A percentile compares a stretch with the other conserved stretches of the same genome.
Conservation (phyloP, 1,139 yeast genomes). For the Pichia sp. region DNA sequence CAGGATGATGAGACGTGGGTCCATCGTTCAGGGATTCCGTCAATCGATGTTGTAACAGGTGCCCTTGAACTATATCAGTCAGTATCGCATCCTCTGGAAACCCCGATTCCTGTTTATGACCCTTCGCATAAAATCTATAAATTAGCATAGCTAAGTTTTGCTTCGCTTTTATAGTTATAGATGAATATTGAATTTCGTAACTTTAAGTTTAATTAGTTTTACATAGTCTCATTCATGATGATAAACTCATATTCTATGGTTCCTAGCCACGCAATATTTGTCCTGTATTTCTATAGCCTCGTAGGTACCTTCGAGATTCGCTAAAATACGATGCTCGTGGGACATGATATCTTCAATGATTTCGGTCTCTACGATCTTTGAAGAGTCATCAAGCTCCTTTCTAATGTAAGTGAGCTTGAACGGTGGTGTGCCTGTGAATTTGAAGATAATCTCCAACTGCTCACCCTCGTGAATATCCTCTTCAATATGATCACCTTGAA, state of each 20-base stretch:
- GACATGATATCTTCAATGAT: conserved; percentile 65
- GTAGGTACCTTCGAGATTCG: conserved; percentile 87
- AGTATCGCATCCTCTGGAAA: not conserved
- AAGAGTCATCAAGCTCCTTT: conserved; percentile 31
- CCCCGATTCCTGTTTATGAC: too few relatives aligned
- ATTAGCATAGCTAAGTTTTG: too few relatives aligned
- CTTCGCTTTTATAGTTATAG: too few relatives aligned
- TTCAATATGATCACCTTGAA: conserved; percentile 67
- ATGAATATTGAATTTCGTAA: too few relatives aligned
- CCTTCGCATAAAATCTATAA: too few relatives aligned
- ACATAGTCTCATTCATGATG: too few relatives aligned
- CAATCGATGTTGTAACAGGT: conserved; percentile 6
- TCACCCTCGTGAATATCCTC: conserved; percentile 88
- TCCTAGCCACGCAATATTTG: conserved; percentile 61
- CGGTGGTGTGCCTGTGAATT: conserved; percentile 69
- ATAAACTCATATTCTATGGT: conserved; percentile 13
- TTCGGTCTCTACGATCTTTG: conserved; percentile 65
- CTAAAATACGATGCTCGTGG: conserved; percentile 60
- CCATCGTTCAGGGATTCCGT: conserved; percentile 14
- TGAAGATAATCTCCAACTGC: conserved; percentile 62
- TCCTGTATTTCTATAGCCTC: conserved; percentile 87
- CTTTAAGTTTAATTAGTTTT: too few relatives aligned
- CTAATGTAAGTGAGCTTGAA: conserved; percentile 54
- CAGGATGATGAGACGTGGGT: conserved; percentile 16
- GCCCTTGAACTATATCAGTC: conserved; percentile 3